Percentiles rank a stretch among this genome's conserved stretches.
These are phyloP conservation scores for Diospyros lotus DNA, from an alignment of 148 eudicot genomes.

Conservation along the genomic window DNA sequence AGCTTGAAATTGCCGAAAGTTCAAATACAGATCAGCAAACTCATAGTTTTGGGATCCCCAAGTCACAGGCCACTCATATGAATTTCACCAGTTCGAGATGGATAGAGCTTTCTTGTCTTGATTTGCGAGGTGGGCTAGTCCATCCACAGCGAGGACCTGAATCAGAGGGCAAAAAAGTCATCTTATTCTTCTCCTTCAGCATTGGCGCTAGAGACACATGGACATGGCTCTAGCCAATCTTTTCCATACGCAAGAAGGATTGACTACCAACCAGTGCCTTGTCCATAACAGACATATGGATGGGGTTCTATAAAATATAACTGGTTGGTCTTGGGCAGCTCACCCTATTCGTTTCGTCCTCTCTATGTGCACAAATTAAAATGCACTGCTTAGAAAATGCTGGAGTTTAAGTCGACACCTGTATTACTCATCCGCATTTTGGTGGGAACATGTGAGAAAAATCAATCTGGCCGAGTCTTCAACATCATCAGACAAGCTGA, in stretches of 20 bases:
- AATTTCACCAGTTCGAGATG: background rate
- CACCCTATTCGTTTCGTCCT: background rate
- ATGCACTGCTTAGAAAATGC: background rate
- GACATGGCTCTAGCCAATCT: background rate
- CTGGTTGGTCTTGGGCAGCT: background rate
- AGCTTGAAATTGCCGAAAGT: conserved; percentile 7
- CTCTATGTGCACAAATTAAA: too few species aligned
- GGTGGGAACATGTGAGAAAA: background rate
- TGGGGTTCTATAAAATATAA: background rate
- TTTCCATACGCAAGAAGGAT: conserved; percentile 6
- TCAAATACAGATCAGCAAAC: background rate
- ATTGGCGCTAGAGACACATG: background rate
- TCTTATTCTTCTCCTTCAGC: background rate
- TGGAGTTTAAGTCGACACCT: background rate
- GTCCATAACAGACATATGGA: background rate
- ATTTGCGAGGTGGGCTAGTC: conserved; percentile 11
- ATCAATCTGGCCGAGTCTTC: background rate
- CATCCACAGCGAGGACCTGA: conserved; percentile 11
- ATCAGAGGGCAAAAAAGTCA: conserved; percentile 7
- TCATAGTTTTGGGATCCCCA: conserved; percentile 8
- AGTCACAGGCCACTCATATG: conserved; percentile 3
- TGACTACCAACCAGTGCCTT: background rate
- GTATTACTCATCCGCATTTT: background rate
- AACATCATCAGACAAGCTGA: background rate
- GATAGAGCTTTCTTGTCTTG: conserved; percentile 12